Evolutionary conservation across 1,139 yeast genomes (phyloP), one percentile per base, ranked within the genome.

Genomic region (Komagataea norvegica): DNA sequence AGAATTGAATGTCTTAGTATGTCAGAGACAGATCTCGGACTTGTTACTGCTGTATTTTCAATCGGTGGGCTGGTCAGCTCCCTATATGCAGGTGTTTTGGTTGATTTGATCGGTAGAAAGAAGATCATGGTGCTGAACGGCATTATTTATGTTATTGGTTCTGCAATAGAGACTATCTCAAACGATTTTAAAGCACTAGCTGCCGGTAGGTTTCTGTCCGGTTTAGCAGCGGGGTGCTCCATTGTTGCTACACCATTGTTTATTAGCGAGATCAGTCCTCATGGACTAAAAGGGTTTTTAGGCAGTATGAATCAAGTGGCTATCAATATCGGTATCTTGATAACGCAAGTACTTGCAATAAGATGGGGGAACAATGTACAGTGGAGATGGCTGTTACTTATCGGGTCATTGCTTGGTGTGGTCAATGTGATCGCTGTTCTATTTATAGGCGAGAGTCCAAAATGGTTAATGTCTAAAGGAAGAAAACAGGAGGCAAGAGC

Each of bases 301-400:
- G 97, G 98, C 1, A 73, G 93, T 17, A 78, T 86, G 84, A 84
- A 83, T 45, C 98, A 91, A 60, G 79, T 87, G 2, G 77, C 86
- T 21, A 81, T 88, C 41, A 89, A 88, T 54, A 49, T 82, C 15
- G 98, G 98, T 1, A 89, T 91, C 33, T 64, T 89, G 31, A 47
- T 80, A 16, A 83, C 95, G 0, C 97, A 89, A 57, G 45, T 77
- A 5, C 60, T 85, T 18, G 94, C 96, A 0, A 65, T 85, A 13
- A 53, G 55, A 28, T 81, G 82, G 78, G 77, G 89, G 13, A 75
- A 77, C 42, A 70, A 72, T 35, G 64, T 68, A 31, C 66, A 72
- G 29, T 91, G 97, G 97, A 69, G 96, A 47, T 63, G 59, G 41
- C 68, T 91, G 19, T 62, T 91, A 35, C 61, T 74, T 16, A 61